phyloP scores from a whole-genome alignment of 73 alveolate species.

The Diophrys appendiculata region DNA sequence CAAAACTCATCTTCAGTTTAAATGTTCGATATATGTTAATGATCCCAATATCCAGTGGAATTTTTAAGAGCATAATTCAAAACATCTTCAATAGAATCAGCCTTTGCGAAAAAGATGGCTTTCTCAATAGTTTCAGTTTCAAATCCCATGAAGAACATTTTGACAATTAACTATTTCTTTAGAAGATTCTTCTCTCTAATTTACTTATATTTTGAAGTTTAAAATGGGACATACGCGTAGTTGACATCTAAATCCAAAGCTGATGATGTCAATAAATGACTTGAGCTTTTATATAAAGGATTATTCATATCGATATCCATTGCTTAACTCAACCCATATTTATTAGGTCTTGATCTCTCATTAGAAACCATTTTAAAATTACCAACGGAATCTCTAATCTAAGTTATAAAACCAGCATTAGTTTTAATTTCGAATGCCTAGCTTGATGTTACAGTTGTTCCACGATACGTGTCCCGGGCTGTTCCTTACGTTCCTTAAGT shows the following conservation, averaged over 20 bases:
- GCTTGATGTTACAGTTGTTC: too few relatives aligned
- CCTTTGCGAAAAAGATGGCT: constrained; percentile 8
- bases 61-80: not conserved
- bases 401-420: too few relatives aligned
- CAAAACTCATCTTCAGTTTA: not conserved
- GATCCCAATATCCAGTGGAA: constrained; percentile 18
- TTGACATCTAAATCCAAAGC: not conserved
- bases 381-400: too few relatives aligned
- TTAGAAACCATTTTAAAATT: too few relatives aligned
- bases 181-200: not conserved
- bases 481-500: too few relatives aligned
- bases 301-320: not conserved
- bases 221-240: not conserved
- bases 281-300: not conserved
- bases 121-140: constrained; percentile 12
- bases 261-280: not conserved
- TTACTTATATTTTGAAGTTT: not conserved
- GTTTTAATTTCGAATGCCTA: too few relatives aligned
- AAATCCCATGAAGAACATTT: too few relatives aligned
- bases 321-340: too few relatives aligned
- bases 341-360: too few relatives aligned
- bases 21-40: constrained; percentile 1
- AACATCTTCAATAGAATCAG: constrained; percentile 10
- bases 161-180: too few relatives aligned
- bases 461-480: too few relatives aligned